phyloP scores from a whole-genome alignment of 495 filamentous ascomycete species.

The Penicillium pulvis region DNA sequence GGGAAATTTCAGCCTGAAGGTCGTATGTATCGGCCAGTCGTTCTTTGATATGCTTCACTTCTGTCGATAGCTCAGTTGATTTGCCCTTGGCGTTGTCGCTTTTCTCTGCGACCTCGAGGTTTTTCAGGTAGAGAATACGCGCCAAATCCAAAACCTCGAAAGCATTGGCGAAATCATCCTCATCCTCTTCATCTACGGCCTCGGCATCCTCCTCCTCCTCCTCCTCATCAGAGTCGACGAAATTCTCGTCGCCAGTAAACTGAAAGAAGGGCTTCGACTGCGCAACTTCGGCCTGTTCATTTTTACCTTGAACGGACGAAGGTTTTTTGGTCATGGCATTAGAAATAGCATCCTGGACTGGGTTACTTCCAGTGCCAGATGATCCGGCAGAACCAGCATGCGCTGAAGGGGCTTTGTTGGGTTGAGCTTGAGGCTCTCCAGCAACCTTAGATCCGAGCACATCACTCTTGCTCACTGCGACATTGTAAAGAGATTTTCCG shows the following conservation, averaged over 20 bases:
- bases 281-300: slow-evolving; percentile 37
- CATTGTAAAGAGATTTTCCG: slow-evolving; percentile 87
- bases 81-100: slow-evolving; percentile 48
- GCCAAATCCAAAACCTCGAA: slow-evolving; percentile 92
- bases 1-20: slow-evolving; percentile 87
- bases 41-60: slow-evolving; percentile 69
- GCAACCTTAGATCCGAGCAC: slow-evolving; percentile 84
- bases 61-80: slow-evolving; percentile 49
- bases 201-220: slow-evolving; percentile 43
- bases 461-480: slow-evolving; percentile 91
- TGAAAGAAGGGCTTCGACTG: slow-evolving; percentile 78
- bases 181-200: slow-evolving; percentile 66
- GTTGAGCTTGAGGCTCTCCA: slow-evolving; percentile 50
- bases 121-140: slow-evolving; percentile 72
- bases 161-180: slow-evolving; percentile 87
- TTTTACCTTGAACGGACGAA: slow-evolving; percentile 39
- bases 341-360: slow-evolving; percentile 34
- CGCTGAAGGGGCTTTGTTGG: slow-evolving; percentile 31
- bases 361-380: slow-evolving; percentile 18
- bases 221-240: slow-evolving; percentile 66
- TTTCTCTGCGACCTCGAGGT: slow-evolving; percentile 56
- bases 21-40: slow-evolving; percentile 88
- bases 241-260: slow-evolving; percentile 93
- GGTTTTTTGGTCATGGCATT: slow-evolving; percentile 32
- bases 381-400: slow-evolving; percentile 20